Evolutionary conservation across 495 filamentous ascomycete species (phyloP), one percentile per base, ranked within the genome.

Genomic region (Aspergillus sparsus): DNA sequence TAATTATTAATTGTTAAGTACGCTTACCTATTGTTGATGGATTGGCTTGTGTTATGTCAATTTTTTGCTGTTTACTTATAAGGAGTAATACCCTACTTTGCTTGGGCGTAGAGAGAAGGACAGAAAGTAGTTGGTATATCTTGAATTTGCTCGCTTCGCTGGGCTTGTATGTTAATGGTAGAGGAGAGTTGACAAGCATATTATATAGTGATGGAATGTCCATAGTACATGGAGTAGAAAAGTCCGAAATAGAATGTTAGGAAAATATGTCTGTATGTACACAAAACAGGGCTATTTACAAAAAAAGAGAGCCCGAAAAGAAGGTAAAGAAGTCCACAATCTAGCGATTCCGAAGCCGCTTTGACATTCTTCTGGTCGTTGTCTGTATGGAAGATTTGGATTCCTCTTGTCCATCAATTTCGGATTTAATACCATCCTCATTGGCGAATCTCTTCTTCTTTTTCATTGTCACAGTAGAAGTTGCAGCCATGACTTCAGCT

Each of bases 361-460:
- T 80, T 13, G 77, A 78, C 49, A 64, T 66, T 55, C 77, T 66
- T 33, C 75, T 66, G 33, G 75, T 71, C 15, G 65, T 68, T 7
- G 73, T 70, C 42, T 73, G 64, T 62, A 45, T 72, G 62, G n/a
- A 72, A 36, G 7, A 72, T 42, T 13, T 49, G 55, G 31, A 66
- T 66, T 4, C 33, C 15, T 2, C 55, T 59, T 52, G 32, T 67
- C 60, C 67, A 35, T 74, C 68, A 6, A 55, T 12, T 36, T 75
- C 71, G 8, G 62, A 52, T 5, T 68, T 64, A 37, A 62, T 61
- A 7, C 57, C 51, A 12, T 52, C 60, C 37, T 74, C 71, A 1
- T 62, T 62, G 0, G 71, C 65, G 9, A 62, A 57, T 21, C 64
- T 63, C 46, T 73, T 74, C 57, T 73, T 74, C 57, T 72, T 53